These are phyloP conservation scores for Carex sylvatica DNA, from an alignment of 202 grass and related monocot species.

Conservation along the genomic window DNA sequence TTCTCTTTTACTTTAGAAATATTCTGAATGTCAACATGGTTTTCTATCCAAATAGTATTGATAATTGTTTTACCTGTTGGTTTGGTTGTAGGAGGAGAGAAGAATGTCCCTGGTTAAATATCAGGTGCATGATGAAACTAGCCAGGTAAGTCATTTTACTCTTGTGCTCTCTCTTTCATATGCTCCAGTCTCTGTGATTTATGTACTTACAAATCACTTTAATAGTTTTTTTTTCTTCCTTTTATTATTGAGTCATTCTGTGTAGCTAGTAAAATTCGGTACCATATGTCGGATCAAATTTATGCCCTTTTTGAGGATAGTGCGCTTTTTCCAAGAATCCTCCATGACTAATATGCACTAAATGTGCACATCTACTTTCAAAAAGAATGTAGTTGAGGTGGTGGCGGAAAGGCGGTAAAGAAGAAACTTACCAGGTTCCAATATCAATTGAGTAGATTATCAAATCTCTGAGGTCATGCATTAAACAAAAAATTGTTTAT, in stretches of 20 bases:
- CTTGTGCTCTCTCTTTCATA: slow-evolving; percentile 25
- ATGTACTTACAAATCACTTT: neutral
- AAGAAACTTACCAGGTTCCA: slow-evolving; percentile 24
- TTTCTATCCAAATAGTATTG: neutral
- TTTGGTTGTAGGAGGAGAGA: slow-evolving; percentile 81
- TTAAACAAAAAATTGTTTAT: slow-evolving; percentile 2
- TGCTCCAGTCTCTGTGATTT: slow-evolving; percentile 22
- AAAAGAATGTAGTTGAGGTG: slow-evolving; percentile 8
- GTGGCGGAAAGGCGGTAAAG: slow-evolving; percentile 11
- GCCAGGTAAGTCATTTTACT: slow-evolving; percentile 91
- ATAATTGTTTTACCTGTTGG: slow-evolving; percentile 24
- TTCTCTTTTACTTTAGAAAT: neutral
- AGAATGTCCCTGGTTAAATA: slow-evolving; percentile 72
- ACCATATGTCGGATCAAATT: neutral
- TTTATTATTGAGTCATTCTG: neutral
- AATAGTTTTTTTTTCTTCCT: neutral
- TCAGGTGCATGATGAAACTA: slow-evolving; percentile 99
- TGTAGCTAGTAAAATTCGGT: neutral
- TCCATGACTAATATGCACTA: slow-evolving; percentile 19
- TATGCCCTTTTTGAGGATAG: neutral
- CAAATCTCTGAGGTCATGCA: neutral
- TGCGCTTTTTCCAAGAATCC: neutral
- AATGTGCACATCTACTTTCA: slow-evolving; percentile 18
- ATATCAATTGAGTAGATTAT: slow-evolving; percentile 22
- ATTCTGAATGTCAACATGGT: neutral